Conservation (phyloP, 148 eudicot species). For the Fagopyrum homotropicum region DNA sequence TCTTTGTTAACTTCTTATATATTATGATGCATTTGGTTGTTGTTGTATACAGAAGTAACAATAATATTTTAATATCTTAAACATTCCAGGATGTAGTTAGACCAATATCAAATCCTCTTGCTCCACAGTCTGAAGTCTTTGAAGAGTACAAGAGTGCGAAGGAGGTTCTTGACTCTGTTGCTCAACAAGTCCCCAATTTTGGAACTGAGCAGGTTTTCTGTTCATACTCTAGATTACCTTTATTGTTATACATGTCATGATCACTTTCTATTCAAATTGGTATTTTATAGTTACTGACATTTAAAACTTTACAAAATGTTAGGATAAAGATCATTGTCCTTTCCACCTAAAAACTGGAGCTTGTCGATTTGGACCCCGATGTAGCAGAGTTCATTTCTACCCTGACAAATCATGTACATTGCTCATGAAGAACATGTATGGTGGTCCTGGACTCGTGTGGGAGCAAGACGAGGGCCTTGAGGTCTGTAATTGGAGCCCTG, state of each 20-base stretch:
- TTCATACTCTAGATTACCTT: constrained; percentile 3
- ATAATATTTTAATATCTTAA: constrained; percentile 4
- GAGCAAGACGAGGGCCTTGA: constrained; percentile 99
- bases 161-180: constrained; percentile 72
- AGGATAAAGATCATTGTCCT: constrained; percentile 99
- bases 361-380: constrained; percentile 83
- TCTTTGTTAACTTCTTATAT: background rate
- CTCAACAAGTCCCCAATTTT: constrained; percentile 89
- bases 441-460: constrained; percentile 90
- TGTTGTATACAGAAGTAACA: background rate
- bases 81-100: constrained; percentile 54
- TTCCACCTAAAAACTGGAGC: constrained; percentile 96
- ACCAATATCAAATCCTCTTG: constrained; percentile 97
- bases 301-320: constrained; percentile 24
- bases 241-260: constrained; percentile 6
- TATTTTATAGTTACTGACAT: constrained; percentile 6
- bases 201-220: constrained; percentile 85
- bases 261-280: background rate
- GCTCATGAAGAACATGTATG: constrained; percentile 89
- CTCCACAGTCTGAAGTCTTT: constrained; percentile 87
- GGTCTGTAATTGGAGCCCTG: constrained; percentile 95
- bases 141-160: constrained; percentile 52
- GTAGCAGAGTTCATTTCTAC: constrained; percentile 91
- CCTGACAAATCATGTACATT: constrained; percentile 88
- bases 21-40: constrained; percentile 6